Evolutionary conservation across 768 basidiomycete species (phyloP).

Genomic region (Coprinopsis strossmayeri): DNA sequence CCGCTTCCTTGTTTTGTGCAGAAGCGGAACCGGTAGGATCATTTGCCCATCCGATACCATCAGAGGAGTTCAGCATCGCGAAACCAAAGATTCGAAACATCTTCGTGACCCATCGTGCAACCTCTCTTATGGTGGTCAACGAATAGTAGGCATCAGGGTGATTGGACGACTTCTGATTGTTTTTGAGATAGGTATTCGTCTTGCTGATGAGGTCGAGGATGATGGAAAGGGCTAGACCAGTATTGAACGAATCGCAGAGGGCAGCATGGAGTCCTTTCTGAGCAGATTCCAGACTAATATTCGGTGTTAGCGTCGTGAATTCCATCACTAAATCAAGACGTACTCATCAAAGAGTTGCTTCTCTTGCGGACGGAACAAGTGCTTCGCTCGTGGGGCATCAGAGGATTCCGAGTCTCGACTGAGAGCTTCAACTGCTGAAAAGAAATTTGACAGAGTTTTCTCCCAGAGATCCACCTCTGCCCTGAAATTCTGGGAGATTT

Average conservation of each 20-base stretch:
- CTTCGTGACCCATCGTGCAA: constrained; percentile 62
- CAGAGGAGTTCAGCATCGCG: constrained; percentile 57
- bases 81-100: constrained; percentile 80
- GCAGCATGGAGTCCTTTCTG: constrained; percentile 78
- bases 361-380: constrained; percentile 35
- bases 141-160: constrained; percentile 8
- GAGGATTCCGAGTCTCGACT: constrained; percentile 60
- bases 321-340: background rate
- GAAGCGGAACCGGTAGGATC: constrained; percentile 28
- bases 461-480: constrained; percentile 67
- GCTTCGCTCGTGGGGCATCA: constrained; percentile 5
- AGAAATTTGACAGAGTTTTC: constrained; percentile 45
- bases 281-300: constrained; percentile 58
- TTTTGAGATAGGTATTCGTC: constrained; percentile 84
- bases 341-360: constrained; percentile 12
- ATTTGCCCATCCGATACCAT: constrained; percentile 77
- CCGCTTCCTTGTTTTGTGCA: constrained; percentile 58
- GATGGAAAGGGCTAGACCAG: constrained; percentile 70
- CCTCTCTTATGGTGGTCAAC: constrained; percentile 54
- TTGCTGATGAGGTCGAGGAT: constrained; percentile 81
- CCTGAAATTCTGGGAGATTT: constrained; percentile 89
- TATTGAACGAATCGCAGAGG: constrained; percentile 97
- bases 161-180: constrained; percentile 53
- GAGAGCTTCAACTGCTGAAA: constrained; percentile 56
- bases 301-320: background rate